phyloP scores from a whole-genome alignment of 202 grass and related monocot genomes.

The Schoenoplectus triqueter region DNA sequence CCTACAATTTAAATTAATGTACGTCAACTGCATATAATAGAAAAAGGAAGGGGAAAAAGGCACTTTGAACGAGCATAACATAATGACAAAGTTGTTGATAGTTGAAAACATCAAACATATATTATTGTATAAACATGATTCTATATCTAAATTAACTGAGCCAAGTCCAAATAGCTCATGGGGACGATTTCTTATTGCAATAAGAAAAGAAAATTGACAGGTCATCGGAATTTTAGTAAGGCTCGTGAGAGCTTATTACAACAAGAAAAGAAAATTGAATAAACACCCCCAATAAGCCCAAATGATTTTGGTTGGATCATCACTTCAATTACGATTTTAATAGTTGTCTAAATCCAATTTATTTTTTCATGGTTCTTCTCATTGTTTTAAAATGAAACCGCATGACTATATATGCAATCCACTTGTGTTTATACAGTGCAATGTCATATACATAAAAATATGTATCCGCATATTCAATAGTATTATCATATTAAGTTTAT shows the following conservation, averaged over 20 bases:
- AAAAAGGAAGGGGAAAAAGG: background rate
- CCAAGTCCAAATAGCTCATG: background rate
- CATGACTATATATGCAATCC: too few species aligned
- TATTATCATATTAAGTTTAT: too few species aligned
- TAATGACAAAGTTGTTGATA: background rate
- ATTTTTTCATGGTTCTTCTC: background rate
- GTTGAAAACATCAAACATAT: background rate
- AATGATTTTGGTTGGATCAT: background rate
- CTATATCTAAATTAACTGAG: background rate
- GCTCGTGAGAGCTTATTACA: too few species aligned
- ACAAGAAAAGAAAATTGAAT: background rate
- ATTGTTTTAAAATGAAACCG: too few species aligned
- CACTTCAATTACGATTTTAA: background rate
- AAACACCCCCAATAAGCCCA: background rate
- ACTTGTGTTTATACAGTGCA: too few species aligned
- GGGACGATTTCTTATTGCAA: too few species aligned
- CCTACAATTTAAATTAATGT: too few species aligned
- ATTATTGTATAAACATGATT: background rate
- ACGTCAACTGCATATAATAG: background rate
- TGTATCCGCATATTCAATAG: too few species aligned
- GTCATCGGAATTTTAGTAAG: too few species aligned
- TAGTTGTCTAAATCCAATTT: background rate
- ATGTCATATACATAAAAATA: too few species aligned
- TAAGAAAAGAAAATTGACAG: too few species aligned
- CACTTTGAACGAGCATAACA: background rate